These are phyloP conservation scores for Penicillium bovifimosum DNA, from an alignment of 495 filamentous ascomycete genomes.

Conservation along the genomic window DNA sequence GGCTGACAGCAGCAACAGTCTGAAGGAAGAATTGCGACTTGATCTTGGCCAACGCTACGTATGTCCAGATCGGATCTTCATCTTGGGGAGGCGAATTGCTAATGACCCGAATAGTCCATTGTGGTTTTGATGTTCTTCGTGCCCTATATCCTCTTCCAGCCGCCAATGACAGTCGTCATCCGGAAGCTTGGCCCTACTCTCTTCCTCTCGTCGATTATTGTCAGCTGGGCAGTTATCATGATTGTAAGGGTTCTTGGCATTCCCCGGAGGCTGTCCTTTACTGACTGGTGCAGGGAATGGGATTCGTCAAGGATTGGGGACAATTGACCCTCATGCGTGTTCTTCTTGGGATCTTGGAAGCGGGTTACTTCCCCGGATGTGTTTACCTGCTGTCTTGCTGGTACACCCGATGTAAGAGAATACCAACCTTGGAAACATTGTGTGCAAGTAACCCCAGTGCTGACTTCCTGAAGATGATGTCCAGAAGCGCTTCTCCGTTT, in stretches of 20 bases:
- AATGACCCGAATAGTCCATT: constrained; percentile 37
- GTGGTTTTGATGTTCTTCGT: constrained; percentile 62
- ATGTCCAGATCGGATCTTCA: background rate
- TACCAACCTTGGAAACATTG: background rate
- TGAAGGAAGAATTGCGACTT: constrained; percentile 50
- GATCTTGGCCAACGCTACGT: constrained; percentile 39
- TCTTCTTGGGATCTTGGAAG: constrained; percentile 58
- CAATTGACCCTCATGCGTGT: constrained; percentile 50
- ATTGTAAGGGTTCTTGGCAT: constrained; percentile 19
- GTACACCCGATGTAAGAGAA: constrained; percentile 53
- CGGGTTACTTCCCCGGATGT: constrained; percentile 58
- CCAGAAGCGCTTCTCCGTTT: constrained; percentile 57
- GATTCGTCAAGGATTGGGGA: constrained; percentile 49
- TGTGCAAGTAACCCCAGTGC: background rate
- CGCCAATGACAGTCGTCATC: constrained; percentile 52
- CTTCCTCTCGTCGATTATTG: constrained; percentile 49
- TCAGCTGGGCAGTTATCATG: constrained; percentile 47
- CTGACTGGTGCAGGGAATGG: constrained; percentile 41
- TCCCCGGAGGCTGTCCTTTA: background rate
- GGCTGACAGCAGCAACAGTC: constrained; percentile 20
- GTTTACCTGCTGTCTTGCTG: constrained; percentile 59
- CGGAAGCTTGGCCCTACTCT: constrained; percentile 56
- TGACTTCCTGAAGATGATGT: constrained; percentile 44
- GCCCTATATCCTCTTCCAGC: constrained; percentile 60
- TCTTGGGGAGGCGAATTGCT: background rate